Conservation (phyloP, 805 yeast species). For the Nakazawaea populi region DNA sequence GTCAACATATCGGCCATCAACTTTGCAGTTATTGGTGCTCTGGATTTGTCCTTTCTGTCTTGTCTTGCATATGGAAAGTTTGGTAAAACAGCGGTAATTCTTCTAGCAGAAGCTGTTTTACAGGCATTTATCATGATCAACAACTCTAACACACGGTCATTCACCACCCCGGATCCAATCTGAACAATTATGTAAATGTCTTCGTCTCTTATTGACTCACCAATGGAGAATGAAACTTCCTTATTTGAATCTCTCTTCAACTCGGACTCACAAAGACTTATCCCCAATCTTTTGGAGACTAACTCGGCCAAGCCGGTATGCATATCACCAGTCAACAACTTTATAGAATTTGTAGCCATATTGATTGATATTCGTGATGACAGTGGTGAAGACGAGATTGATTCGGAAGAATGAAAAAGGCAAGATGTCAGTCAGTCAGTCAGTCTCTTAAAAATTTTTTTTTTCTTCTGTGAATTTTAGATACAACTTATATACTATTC, state of each 20-base stretch:
- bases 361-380: background rate
- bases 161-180: slow-evolving; percentile 72
- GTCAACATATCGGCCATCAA: slow-evolving; percentile 77
- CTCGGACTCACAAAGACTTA: slow-evolving; percentile 55
- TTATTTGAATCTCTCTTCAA: slow-evolving; percentile 63
- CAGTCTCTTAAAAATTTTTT: slow-evolving; percentile 1
- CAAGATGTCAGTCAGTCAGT: background rate
- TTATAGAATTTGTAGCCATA: slow-evolving; percentile 72
- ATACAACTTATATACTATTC: background rate
- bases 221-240: slow-evolving; percentile 71
- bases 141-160: slow-evolving; percentile 69
- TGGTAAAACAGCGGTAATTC: slow-evolving; percentile 79
- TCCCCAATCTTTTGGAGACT: slow-evolving; percentile 57
- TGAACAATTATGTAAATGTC: slow-evolving; percentile 77
- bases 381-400: no score
- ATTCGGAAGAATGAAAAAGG: no score
- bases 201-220: slow-evolving; percentile 81
- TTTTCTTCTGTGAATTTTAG: background rate
- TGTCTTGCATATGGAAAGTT: slow-evolving; percentile 87
- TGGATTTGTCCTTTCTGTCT: slow-evolving; percentile 76
- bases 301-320: slow-evolving; percentile 65
- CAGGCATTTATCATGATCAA: slow-evolving; percentile 79
- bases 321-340: slow-evolving; percentile 60
- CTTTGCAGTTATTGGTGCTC: slow-evolving; percentile 85
- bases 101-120: slow-evolving; percentile 75